These are phyloP conservation scores for Solanum rostratum DNA, from an alignment of 257 asterid species.

Conservation along the genomic window DNA sequence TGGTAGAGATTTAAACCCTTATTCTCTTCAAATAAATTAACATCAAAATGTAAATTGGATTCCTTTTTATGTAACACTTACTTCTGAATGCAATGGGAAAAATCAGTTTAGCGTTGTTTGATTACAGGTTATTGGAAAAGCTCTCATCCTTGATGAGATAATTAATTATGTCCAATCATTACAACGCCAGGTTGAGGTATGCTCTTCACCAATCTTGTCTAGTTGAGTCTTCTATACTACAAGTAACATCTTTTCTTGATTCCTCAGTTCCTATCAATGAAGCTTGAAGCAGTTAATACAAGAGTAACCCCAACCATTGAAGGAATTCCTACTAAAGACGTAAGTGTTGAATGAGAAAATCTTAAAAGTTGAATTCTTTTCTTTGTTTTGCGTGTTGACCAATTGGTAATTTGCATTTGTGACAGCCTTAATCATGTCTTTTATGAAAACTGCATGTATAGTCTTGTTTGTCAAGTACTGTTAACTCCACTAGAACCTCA, in stretches of 20 bases:
- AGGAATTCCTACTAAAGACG: conserved; percentile 62
- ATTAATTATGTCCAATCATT: conserved; percentile 17
- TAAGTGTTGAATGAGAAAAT: conserved; percentile 16
- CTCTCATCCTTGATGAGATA: conserved; percentile 21
- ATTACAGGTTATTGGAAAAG: conserved; percentile 19
- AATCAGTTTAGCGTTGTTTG: background rate
- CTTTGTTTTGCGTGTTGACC: background rate
- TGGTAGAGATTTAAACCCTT: background rate
- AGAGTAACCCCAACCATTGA: conserved; percentile 30
- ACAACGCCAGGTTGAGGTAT: conserved; percentile 20
- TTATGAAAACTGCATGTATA: background rate
- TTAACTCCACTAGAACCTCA: background rate
- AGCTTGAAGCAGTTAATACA: conserved; percentile 70
- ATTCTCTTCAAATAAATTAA: background rate
- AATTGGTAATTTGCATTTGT: background rate
- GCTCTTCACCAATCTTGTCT: background rate
- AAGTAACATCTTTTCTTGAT: background rate
- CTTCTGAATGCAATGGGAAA: background rate
- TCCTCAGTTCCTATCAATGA: conserved; percentile 59
- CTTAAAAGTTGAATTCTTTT: background rate
- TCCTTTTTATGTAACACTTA: background rate
- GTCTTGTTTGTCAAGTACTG: background rate
- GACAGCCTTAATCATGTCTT: background rate
- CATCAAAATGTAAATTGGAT: background rate
- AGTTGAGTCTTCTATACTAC: background rate